These are phyloP conservation scores for Hypoxylon sp. DNA, from an alignment of 2,329 filamentous ascomycete species.

Conservation along the genomic window DNA sequence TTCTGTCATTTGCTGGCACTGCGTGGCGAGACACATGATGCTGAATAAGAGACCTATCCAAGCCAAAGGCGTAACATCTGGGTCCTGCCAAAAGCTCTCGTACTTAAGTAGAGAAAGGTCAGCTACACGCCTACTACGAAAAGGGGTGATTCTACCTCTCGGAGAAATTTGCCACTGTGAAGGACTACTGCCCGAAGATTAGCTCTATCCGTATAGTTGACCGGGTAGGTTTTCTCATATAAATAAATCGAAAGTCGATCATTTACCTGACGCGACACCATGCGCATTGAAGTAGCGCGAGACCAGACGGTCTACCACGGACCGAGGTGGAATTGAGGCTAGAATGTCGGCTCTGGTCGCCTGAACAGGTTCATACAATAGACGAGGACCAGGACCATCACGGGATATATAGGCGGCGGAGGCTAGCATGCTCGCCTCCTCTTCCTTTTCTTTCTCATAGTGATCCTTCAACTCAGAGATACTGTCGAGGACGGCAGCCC, in stretches of 20 bases:
- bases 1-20: conserved; percentile 2
- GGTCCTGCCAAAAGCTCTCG: conserved; percentile 19
- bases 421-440: not conserved
- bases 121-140: not conserved
- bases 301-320: conserved; percentile 14
- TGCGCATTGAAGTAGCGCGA: conserved; percentile 12
- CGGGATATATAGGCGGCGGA: not conserved
- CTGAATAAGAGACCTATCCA: conserved; percentile 24
- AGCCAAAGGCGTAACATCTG: conserved; percentile 3
- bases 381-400: not conserved
- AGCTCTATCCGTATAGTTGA: not conserved
- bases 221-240: not conserved
- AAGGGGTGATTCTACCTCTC: not conserved
- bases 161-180: conserved; percentile 2
- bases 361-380: conserved; percentile 1
- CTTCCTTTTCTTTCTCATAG: conserved; percentile 6
- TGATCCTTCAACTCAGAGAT: conserved; percentile 11
- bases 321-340: conserved; percentile 13
- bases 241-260: not conserved
- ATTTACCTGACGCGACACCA: conserved; percentile 8
- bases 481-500: conserved; percentile 7
- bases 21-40: conserved; percentile 20
- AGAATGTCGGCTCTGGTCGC: conserved; percentile 10
- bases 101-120: conserved; percentile 7
- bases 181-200: not conserved